phyloP scores from a whole-genome alignment of 306 rosid species.

The Leucaena leucocephala region DNA sequence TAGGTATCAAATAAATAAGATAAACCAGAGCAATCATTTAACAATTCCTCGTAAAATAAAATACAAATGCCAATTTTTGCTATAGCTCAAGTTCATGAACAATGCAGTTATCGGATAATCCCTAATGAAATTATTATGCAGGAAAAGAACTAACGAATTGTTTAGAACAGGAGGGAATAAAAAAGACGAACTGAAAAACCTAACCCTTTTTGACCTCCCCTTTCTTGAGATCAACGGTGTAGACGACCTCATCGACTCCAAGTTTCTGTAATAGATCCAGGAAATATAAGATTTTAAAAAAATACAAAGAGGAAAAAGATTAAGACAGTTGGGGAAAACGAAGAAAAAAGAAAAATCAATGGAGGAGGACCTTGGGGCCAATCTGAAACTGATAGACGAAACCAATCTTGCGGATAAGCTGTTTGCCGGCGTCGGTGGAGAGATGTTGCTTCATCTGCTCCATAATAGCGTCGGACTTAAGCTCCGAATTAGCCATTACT shows the following conservation, averaged over 20 bases:
- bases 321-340: background rate
- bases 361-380: conserved; percentile 69
- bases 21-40: background rate
- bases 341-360: background rate
- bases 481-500: conserved; percentile 23
- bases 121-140: background rate
- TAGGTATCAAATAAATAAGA: background rate
- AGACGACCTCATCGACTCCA: conserved; percentile 74
- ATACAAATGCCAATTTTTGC: background rate
- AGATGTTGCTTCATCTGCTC: conserved; percentile 84
- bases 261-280: conserved; percentile 58
- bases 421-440: conserved; percentile 70
- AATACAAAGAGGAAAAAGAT: background rate
- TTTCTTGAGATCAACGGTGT: conserved; percentile 86
- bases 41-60: background rate
- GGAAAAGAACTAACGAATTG: background rate
- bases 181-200: background rate
- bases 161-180: background rate
- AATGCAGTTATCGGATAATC: background rate
- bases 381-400: conserved; percentile 84
- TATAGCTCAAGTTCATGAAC: background rate
- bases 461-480: conserved; percentile 68
- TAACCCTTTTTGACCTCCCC: conserved; percentile 81
- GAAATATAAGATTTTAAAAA: background rate
- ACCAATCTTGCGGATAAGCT: conserved; percentile 54